phyloP scores from a whole-genome alignment of 768 basidiomycete species.

The Pulveroboletus ravenelii region DNA sequence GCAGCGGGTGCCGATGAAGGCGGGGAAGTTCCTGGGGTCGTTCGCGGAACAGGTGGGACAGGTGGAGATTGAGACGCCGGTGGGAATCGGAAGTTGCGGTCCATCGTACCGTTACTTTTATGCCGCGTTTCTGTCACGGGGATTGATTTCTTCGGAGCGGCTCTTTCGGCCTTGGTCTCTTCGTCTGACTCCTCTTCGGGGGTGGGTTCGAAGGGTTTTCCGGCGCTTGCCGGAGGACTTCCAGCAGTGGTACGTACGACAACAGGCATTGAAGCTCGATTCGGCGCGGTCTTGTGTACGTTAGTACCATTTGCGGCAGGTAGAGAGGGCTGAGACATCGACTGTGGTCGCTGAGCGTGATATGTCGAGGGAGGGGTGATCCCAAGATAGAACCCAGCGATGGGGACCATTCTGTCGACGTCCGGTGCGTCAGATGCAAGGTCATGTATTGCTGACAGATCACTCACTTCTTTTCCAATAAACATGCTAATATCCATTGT shows the following conservation, averaged over 20 bases:
- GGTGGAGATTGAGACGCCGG: slow-evolving; percentile 15
- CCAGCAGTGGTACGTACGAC: slow-evolving; percentile 41
- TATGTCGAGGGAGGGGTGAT: slow-evolving; percentile 45
- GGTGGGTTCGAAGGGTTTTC: slow-evolving; percentile 44
- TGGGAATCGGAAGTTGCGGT: slow-evolving; percentile 71
- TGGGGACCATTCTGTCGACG: slow-evolving; percentile 75
- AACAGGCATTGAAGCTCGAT: slow-evolving; percentile 67
- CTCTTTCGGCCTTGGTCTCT: slow-evolving; percentile 33
- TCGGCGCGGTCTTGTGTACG: slow-evolving; percentile 35
- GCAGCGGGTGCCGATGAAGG: slow-evolving; percentile 23
- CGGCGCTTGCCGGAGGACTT: slow-evolving; percentile 37
- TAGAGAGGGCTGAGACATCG: slow-evolving; percentile 68
- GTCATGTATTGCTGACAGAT: background rate
- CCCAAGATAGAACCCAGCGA: slow-evolving; percentile 78
- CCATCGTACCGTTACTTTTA: slow-evolving; percentile 71
- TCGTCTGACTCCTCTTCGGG: slow-evolving; percentile 42
- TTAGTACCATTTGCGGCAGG: slow-evolving; percentile 33
- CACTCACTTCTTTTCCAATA: slow-evolving; percentile 73
- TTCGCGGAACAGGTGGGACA: slow-evolving; percentile 1
- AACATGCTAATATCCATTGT: slow-evolving; percentile 90
- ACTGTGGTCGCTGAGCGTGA: slow-evolving; percentile 52
- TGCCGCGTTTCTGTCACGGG: slow-evolving; percentile 24
- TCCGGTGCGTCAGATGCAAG: background rate
- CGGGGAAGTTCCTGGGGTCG: slow-evolving; percentile 27
- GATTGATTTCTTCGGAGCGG: slow-evolving; percentile 18